A percentile compares a stretch with the other conserved stretches of the same genome.
phyloP scores from a whole-genome alignment of 129 eudicot genomes.

The Apium graveolens region DNA sequence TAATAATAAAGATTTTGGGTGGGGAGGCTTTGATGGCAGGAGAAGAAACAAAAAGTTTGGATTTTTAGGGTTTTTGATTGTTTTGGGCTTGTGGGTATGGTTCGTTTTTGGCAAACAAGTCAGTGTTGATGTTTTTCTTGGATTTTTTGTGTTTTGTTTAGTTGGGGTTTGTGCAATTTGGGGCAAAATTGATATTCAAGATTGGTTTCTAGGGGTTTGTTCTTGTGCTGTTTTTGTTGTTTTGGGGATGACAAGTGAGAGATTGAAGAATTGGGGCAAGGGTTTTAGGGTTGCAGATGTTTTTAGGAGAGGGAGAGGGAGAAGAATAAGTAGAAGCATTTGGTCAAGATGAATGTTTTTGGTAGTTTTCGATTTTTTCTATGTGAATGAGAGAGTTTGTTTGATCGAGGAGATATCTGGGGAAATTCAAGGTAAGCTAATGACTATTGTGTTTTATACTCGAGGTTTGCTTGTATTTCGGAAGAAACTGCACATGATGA shows the following conservation, averaged over 20 bases:
- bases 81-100: constrained; percentile 12
- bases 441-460: neutral
- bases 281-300: constrained; percentile 13
- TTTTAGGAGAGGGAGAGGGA: constrained; percentile 8
- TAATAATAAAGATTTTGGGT: constrained; percentile 24
- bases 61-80: constrained; percentile 21
- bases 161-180: constrained; percentile 26
- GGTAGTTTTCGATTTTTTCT: neutral
- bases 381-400: neutral
- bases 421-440: neutral
- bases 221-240: constrained; percentile 42
- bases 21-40: constrained; percentile 38
- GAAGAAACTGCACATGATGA: neutral
- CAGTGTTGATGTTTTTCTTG: constrained; percentile 20
- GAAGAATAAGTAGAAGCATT: constrained; percentile 7
- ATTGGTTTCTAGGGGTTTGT: constrained; percentile 53
- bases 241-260: constrained; percentile 24
- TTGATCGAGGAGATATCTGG: neutral
- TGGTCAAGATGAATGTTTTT: neutral
- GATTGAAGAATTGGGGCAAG: constrained; percentile 26
- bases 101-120: constrained; percentile 26
- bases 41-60: constrained; percentile 26
- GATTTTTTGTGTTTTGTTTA: constrained; percentile 25
- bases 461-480: neutral
- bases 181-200: constrained; percentile 25